A percentile compares a stretch with the other conserved stretches of the same genome.
Conservation (phyloP, 1,284 basidiomycete species). For the Ceratobasidium sp. region DNA sequence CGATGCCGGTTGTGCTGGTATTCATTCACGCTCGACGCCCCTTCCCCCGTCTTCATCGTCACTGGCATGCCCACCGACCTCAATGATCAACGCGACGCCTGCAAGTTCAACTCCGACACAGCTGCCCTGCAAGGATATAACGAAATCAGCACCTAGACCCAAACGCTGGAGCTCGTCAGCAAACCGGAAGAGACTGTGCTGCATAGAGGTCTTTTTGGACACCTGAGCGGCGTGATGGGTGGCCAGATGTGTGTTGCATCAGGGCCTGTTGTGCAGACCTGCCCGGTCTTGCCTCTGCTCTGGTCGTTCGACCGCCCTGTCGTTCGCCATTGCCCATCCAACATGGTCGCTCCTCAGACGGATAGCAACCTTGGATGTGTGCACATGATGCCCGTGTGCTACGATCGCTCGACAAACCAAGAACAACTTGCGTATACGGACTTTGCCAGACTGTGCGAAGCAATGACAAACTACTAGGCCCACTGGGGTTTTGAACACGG, state of each 20-base stretch:
- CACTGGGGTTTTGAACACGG: slow-evolving; percentile 32
- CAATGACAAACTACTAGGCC: not conserved
- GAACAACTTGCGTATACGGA: slow-evolving; percentile 22
- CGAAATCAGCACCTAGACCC: slow-evolving; percentile 13
- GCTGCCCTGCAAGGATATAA: slow-evolving; percentile 3
- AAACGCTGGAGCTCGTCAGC: slow-evolving; percentile 10
- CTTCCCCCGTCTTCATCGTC: too few relatives aligned
- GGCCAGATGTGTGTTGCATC: slow-evolving; percentile 3
- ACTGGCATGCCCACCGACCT: too few relatives aligned
- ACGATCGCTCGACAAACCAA: slow-evolving; percentile 5
- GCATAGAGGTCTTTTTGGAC: slow-evolving; percentile 15
- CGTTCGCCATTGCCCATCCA: too few relatives aligned
- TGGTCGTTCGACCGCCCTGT: slow-evolving; percentile 7
- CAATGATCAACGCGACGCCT: too few relatives aligned
- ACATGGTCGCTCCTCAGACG: slow-evolving; percentile 6
- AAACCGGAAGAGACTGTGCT: slow-evolving; percentile 15
- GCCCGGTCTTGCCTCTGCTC: slow-evolving; percentile 6
- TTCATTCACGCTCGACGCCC: too few relatives aligned
- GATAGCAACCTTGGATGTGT: slow-evolving; percentile 36
- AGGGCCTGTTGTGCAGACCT: not conserved
- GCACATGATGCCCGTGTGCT: slow-evolving; percentile 9
- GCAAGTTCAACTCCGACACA: too few relatives aligned
- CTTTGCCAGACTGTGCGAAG: slow-evolving; percentile 19
- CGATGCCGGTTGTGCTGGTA: too few relatives aligned
- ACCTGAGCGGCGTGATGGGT: slow-evolving; percentile 10